These are phyloP conservation scores for Ascochyta pisi DNA, from an alignment of 2,329 filamentous ascomycete genomes.

Conservation along the genomic window DNA sequence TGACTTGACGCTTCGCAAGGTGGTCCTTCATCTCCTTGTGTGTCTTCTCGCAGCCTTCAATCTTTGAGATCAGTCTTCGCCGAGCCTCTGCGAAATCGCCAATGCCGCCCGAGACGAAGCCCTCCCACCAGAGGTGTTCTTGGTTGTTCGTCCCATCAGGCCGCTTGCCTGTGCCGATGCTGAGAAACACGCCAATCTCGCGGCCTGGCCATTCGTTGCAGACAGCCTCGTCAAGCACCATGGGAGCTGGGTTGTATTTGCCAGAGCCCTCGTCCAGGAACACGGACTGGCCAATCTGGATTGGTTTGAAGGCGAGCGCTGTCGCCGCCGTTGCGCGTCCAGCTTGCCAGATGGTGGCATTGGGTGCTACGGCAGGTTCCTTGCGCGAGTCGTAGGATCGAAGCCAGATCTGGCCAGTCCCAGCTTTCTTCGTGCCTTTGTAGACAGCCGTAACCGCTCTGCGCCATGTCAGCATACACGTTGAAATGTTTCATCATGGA, in stretches of 20 bases:
- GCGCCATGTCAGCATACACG: slow-evolving; percentile 24
- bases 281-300: slow-evolving; percentile 88
- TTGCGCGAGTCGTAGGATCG: slow-evolving; percentile 95
- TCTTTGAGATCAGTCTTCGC: slow-evolving; percentile 83
- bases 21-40: slow-evolving; percentile 88
- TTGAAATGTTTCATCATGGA: slow-evolving; percentile 17
- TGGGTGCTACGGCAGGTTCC: slow-evolving; percentile 87
- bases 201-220: slow-evolving; percentile 95
- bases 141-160: slow-evolving; percentile 72
- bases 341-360: slow-evolving; percentile 97
- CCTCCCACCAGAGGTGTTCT: slow-evolving; percentile 88
- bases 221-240: slow-evolving; percentile 86
- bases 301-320: slow-evolving; percentile 92
- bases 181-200: slow-evolving; percentile 90
- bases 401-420: slow-evolving; percentile 71
- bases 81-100: slow-evolving; percentile 92
- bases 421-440: slow-evolving; percentile 76
- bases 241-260: slow-evolving; percentile 88
- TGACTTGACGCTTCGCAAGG: slow-evolving; percentile 78
- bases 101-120: slow-evolving; percentile 72
- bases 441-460: slow-evolving; percentile 92
- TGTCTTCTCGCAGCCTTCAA: slow-evolving; percentile 91
- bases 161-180: slow-evolving; percentile 90
- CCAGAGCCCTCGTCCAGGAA: slow-evolving; percentile 94
- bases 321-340: slow-evolving; percentile 93